Evolutionary conservation across 169 alveolate species (phyloP).

Genomic region (Plasmodium malariae): DNA sequence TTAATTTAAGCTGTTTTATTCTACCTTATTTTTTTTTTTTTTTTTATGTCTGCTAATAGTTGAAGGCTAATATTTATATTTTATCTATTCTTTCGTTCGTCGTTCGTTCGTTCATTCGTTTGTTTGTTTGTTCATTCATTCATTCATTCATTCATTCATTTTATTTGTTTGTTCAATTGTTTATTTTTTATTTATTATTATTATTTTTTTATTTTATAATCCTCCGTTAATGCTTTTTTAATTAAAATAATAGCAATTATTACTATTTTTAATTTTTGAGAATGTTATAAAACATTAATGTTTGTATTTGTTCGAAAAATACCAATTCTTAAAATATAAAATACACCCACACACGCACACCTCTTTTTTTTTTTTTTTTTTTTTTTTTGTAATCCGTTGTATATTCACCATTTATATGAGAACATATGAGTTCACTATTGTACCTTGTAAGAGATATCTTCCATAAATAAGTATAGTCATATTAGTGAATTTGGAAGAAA

Average conservation of each 20-base stretch:
- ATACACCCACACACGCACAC: no score
- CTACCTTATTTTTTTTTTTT: background rate
- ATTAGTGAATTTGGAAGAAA: constrained; percentile 12
- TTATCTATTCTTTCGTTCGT: no score
- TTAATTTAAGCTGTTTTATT: constrained; percentile 1
- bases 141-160: background rate
- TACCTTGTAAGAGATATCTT: constrained; percentile 4
- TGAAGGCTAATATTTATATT: no score
- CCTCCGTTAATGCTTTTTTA: background rate
- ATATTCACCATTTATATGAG: constrained; percentile 17
- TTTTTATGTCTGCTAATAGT: constrained; percentile 9
- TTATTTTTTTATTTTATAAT: constrained; percentile 8
- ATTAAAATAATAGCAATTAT: no score
- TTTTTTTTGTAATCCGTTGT: no score
- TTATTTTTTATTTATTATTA: background rate
- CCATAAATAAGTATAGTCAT: background rate
- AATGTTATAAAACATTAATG: background rate
- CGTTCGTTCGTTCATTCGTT: no score
- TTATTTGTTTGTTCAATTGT: background rate
- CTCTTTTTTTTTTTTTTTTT: background rate
- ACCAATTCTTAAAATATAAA: background rate
- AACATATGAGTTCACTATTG: background rate
- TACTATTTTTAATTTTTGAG: no score
- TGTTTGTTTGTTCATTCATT: no score
- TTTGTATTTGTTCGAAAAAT: constrained; percentile 15